Evolutionary conservation across 2,329 filamentous ascomycete species (phyloP).

Genomic region (Ilyonectria destructans): DNA sequence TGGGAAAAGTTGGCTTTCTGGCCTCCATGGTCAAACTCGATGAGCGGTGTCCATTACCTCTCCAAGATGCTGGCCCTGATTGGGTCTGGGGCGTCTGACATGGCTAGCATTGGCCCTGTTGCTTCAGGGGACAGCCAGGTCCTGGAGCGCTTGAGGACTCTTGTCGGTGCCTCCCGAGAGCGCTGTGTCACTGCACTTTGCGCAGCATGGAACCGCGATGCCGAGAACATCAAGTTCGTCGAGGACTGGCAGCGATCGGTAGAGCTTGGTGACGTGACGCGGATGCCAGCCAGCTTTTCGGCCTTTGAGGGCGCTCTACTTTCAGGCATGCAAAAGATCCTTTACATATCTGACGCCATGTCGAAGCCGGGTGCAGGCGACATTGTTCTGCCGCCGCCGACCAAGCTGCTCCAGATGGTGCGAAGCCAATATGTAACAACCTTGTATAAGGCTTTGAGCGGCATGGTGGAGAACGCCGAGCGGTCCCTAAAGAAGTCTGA

Average conservation of each 20-base stretch:
- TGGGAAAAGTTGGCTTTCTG: conserved; percentile 98
- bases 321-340: conserved; percentile 91
- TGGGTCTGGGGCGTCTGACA: conserved; percentile 89
- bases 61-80: conserved; percentile 86
- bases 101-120: conserved; percentile 82
- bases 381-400: conserved; percentile 87
- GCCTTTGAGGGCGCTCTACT: conserved; percentile 89
- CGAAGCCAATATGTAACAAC: conserved; percentile 94
- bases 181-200: conserved; percentile 89
- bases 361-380: conserved; percentile 80
- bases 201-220: conserved; percentile 93
- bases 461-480: conserved; percentile 98
- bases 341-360: conserved; percentile 92
- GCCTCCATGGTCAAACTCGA: conserved; percentile 92
- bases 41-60: conserved; percentile 93
- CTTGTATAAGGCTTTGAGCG: conserved; percentile 92
- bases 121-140: conserved; percentile 69
- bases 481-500: conserved; percentile 77
- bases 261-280: conserved; percentile 89
- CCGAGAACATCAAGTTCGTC: conserved; percentile 91
- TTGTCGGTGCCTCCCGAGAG: conserved; percentile 87
- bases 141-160: conserved; percentile 80
- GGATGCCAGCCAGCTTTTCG: conserved; percentile 89
- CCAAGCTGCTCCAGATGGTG: conserved; percentile 92
- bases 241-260: conserved; percentile 93